Evolutionary conservation across 192 early-diverging fungal genomes (phyloP).

Genomic region (Coemansia sp.): DNA sequence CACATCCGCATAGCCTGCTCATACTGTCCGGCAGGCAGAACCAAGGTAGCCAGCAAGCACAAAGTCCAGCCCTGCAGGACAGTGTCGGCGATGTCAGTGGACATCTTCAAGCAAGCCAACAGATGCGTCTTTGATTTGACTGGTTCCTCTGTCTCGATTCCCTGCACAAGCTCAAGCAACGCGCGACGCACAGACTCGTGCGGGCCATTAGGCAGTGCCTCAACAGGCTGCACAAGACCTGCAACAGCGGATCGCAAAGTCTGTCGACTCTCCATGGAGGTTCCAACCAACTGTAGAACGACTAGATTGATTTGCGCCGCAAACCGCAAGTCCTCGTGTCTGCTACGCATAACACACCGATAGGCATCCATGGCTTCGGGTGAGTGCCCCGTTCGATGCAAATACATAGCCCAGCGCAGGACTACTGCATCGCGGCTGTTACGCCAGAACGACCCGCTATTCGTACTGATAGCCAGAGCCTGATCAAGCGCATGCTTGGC

Average conservation of each 20-base stretch:
- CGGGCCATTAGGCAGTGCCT: slow-evolving; percentile 4
- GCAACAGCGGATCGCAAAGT: not conserved
- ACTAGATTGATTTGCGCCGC: slow-evolving; percentile 27
- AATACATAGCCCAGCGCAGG: slow-evolving; percentile 49
- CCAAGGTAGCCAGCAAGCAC: slow-evolving; percentile 36
- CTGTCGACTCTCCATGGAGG: not conserved
- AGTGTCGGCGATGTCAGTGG: slow-evolving; percentile 23
- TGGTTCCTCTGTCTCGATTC: slow-evolving; percentile 26
- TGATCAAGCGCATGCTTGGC: slow-evolving; percentile 33
- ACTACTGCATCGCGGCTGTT: slow-evolving; percentile 23
- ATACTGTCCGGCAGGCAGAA: slow-evolving; percentile 44
- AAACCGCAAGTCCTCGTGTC: slow-evolving; percentile 13
- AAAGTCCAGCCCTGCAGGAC: slow-evolving; percentile 46
- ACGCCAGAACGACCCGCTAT: slow-evolving; percentile 17
- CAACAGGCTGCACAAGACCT: not conserved
- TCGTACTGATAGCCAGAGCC: slow-evolving; percentile 11
- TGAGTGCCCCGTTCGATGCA: slow-evolving; percentile 38
- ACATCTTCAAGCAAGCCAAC: slow-evolving; percentile 27
- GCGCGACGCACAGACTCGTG: slow-evolving; percentile 15
- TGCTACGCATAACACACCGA: slow-evolving; percentile 20
- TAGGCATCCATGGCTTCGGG: slow-evolving; percentile 30
- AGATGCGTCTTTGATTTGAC: slow-evolving; percentile 42
- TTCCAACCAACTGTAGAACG: slow-evolving; percentile 7
- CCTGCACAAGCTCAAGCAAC: slow-evolving; percentile 31
- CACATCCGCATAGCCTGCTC: slow-evolving; percentile 51